Conservation (phyloP, 2,329 filamentous ascomycete genomes). For the Erysiphe pulchra region DNA sequence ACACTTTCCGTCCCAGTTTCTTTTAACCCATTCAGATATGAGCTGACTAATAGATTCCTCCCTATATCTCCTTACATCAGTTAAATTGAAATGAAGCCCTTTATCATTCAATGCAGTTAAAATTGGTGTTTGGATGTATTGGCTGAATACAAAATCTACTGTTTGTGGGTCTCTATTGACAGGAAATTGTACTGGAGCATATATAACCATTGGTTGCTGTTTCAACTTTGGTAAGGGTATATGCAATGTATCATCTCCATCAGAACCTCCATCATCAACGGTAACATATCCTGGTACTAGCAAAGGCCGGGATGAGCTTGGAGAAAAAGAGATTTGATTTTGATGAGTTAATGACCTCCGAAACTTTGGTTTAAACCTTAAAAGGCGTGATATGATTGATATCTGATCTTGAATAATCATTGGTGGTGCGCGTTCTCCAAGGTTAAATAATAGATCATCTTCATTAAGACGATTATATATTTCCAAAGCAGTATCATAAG, state of each 20-base stretch:
- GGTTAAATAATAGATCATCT: conserved; percentile 20
- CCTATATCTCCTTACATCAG: conserved; percentile 24
- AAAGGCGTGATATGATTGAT: too few species aligned
- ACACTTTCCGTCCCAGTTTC: conserved; percentile 24
- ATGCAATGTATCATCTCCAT: conserved; percentile 83
- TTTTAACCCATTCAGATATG: conserved; percentile 29
- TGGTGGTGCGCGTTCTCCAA: conserved; percentile 10
- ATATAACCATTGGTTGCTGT: conserved; percentile 56
- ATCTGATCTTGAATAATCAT: not conserved
- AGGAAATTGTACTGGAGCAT: conserved; percentile 39
- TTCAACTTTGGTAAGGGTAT: conserved; percentile 44
- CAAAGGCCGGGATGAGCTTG: conserved; percentile 13
- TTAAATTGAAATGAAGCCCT: conserved; percentile 23
- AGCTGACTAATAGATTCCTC: conserved; percentile 29
- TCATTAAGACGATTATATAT: conserved; percentile 35
- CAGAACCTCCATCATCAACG: conserved; percentile 51
- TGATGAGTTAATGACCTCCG: conserved; percentile 5
- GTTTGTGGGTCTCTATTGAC: conserved; percentile 28
- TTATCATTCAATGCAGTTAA: conserved; percentile 42
- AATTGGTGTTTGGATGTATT: conserved; percentile 71
- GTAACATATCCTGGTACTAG: conserved; percentile 63
- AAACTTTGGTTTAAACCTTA: conserved; percentile 1
- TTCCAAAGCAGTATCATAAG: conserved; percentile 46
- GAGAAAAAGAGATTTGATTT: conserved; percentile 13
- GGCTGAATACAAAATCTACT: conserved; percentile 75